Evolutionary conservation across 345 rosid species (phyloP), one percentile per base, ranked within the genome.

Genomic region (Kernera saxatilis): DNA sequence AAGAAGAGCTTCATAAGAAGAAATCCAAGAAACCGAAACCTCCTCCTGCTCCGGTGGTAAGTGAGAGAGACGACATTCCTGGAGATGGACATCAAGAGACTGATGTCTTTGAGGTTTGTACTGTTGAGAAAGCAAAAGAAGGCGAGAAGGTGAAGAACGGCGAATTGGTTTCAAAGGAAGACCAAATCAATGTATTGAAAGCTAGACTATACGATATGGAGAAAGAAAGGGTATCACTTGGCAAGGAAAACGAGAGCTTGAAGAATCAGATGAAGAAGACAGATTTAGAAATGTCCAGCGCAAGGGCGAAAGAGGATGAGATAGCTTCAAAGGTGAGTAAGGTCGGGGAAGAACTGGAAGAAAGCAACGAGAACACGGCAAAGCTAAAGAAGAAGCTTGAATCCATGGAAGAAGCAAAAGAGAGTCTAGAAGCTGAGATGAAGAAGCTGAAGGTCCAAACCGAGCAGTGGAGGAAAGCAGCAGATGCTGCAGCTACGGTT

Each of bases 391-490:
- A 77, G 64, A 82, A 84, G 67, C 79, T 90, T 45, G 85, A 85
- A 77, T 66, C 73, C 5, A 62, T 71, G 18, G 91, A 82, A 80
- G 86, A 78, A 59, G 87, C 74, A 2, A 93, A 88, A 39, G 85
- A 79, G 65, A 84, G 70, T 32, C 29, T 87, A 73, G 95, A 93
- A 78, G 74, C 70, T 0, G 98, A 88, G 82, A 90, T 86, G 88
- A 87, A 76, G 86, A 87, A 73, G 77, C 76, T 90, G 64, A 83
- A 80, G 60, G 88, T 87, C 21, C 97, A 93, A 79, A 88, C 97
- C 9, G 96, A 88, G 79, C 96, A 93, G 63, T 93, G 97, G 97
- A 84, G 77, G 75, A 93, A 93, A 81, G 97, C 96, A 19, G 97
- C 98, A 1, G 97, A 90, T 73, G 97, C 96, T 1, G 96, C 96